Evolutionary conservation across 2,329 filamentous ascomycete species (phyloP).

Genomic region (Xylariaceae sp.): DNA sequence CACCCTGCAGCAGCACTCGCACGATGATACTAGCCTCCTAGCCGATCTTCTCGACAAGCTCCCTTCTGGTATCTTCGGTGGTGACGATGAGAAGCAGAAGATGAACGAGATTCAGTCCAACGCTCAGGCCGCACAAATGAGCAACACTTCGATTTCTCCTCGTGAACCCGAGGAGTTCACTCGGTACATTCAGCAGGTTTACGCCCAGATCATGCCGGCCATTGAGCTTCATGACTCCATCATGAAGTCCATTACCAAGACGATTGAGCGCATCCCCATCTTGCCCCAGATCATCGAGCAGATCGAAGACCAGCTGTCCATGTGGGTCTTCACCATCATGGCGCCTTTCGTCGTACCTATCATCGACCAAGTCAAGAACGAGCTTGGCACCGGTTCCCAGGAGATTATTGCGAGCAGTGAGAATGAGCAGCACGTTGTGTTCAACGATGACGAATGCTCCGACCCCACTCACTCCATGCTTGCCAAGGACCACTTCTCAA

Average conservation of each 20-base stretch:
- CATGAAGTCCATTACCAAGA: conserved; percentile 70
- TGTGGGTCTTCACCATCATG: conserved; percentile 88
- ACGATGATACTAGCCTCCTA: conserved; percentile 66
- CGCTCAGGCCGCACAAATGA: conserved; percentile 67
- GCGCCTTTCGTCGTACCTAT: conserved; percentile 84
- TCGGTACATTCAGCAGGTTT: conserved; percentile 65
- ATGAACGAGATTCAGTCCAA: conserved; percentile 76
- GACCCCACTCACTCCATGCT: conserved; percentile 95
- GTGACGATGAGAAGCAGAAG: conserved; percentile 66
- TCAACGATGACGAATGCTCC: conserved; percentile 67
- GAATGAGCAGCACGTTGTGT: conserved; percentile 81
- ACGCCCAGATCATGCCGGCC: conserved; percentile 77
- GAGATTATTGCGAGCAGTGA: conserved; percentile 83
- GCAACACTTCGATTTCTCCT: conserved; percentile 68
- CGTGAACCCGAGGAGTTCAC: conserved; percentile 81
- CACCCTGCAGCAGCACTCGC: conserved; percentile 62
- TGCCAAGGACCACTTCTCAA: conserved; percentile 92
- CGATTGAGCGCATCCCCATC: conserved; percentile 80
- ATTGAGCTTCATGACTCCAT: conserved; percentile 88
- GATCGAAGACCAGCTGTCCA: conserved; percentile 77
- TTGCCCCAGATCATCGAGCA: conserved; percentile 81
- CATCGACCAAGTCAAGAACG: conserved; percentile 78
- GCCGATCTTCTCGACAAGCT: conserved; percentile 77
- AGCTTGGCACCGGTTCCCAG: conserved; percentile 77
- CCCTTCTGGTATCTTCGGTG: conserved; percentile 73